Base-by-base conservation (phyloP, 225 moss, liverwort and hornwort species). In the Lunularia cruciata region DNA sequence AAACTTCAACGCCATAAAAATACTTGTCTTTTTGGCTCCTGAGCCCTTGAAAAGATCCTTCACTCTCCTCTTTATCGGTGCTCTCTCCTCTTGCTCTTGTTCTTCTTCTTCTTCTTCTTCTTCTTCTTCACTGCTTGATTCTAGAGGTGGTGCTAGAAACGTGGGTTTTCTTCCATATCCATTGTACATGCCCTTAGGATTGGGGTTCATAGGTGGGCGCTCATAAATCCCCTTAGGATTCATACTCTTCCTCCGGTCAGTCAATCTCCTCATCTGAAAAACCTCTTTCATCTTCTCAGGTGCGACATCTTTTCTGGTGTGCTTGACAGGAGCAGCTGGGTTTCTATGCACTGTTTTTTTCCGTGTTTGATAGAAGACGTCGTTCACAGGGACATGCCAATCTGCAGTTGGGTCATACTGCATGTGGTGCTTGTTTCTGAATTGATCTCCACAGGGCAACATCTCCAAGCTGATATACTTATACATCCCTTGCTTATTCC, bases 141-240 rank as follows among this genome's bases (percentile, higher is more conserved):
- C 65, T 13, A 16, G 55, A 8, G 25, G 12, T 0, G 37, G 69
- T 19, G 27, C 22, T 8, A 69, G 35, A 13, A 69, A 69, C 6
- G 56, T 69, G 6, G 69, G 28, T 39, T 27, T 55, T 13, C 69
- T 15, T 0, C 69, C 56, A 19, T 39, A 69, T 0, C 39, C 56
- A 27, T 69, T 69, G 30, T 69, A 69, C 36, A 69, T 55, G 30
- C 69, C 69, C 35, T 69, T 69, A 8, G 69, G 69, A 42, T 69
- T 56, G 8, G 69, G 69, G 26, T 69, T 57, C 55, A 55, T 57
- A 2, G 69, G 69, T 30, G 56, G 56, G 0, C 69, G 36, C 39
- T 69, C 40, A 27, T 69, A 69, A 20, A 69, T 57, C 18, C 56
- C 69, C 43, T 39, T 20, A 16, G 69, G 69, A n/a, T 69, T 69